These are phyloP conservation scores for Daldinia loculata DNA, from an alignment of 495 filamentous ascomycete genomes.

Conservation along the genomic window DNA sequence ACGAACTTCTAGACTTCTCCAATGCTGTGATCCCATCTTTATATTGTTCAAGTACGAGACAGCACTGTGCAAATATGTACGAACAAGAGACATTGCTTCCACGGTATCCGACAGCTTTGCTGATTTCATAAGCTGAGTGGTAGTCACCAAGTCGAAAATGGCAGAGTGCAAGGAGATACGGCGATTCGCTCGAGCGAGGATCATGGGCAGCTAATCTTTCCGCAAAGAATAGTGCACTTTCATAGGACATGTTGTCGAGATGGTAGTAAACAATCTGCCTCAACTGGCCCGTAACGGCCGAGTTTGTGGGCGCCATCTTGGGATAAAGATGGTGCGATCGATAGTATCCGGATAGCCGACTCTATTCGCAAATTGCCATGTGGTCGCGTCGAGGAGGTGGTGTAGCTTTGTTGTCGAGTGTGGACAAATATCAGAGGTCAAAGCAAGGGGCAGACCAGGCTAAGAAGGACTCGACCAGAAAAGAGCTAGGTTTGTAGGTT, in stretches of 20 bases:
- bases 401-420: constrained; percentile 22
- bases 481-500: background rate
- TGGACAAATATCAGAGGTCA: background rate
- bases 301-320: constrained; percentile 75
- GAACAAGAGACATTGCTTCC: constrained; percentile 85
- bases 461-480: background rate
- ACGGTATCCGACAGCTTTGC: constrained; percentile 66
- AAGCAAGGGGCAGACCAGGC: background rate
- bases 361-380: constrained; percentile 44
- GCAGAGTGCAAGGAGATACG: constrained; percentile 83
- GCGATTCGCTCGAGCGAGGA: constrained; percentile 76
- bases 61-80: constrained; percentile 91
- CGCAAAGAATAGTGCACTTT: constrained; percentile 91
- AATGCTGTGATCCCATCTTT: constrained; percentile 81
- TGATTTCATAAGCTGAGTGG: constrained; percentile 71
- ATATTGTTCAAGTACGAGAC: constrained; percentile 77
- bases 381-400: constrained; percentile 25
- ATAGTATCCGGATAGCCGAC: constrained; percentile 7
- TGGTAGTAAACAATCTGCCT: constrained; percentile 89
- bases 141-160: constrained; percentile 82
- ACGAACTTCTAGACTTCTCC: constrained; percentile 74
- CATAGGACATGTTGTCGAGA: constrained; percentile 86
- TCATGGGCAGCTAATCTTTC: constrained; percentile 87
- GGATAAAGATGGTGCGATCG: constrained; percentile 19
- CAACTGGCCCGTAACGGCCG: constrained; percentile 75